Base-by-base conservation (phyloP, 1,284 basidiomycete species). In the Ceratobasidium sp. region DNA sequence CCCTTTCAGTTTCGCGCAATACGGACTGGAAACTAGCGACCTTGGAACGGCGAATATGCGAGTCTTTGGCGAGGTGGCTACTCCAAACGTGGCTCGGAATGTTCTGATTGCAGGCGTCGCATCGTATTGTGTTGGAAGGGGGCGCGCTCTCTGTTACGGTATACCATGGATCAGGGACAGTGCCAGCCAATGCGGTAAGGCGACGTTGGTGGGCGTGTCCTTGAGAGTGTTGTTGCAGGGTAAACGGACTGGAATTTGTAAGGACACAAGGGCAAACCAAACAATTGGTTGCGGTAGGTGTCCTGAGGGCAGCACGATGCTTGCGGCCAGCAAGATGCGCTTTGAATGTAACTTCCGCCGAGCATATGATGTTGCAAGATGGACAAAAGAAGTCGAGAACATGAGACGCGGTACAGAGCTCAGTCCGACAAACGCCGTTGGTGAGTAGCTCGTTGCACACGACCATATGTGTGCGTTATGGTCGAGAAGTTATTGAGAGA, bases 1-100 rank as follows among this genome's bases (percentile, higher is more conserved):
- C 82, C 64, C 79, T 79, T 68, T 82, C 80, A 0, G 82, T 80
- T 35, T 82, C 81, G 5, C 82, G 80, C 10, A 83, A 65, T 0
- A 77, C 80, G 15, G 76, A 74, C 47, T 77, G 77, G 69, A 80
- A 82, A 4, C 75, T 72, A 0, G 78, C 69, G 72, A 78, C 69
- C 71, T 80, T 79, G 27, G 77, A 78, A 5, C 75, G 75, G 31
- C 71, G 72, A 72, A 85, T 84, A 38, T 72, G 74, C 1, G 55
- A 17, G 3, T 71, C 71, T 0, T 57, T 68, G 3, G 76, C 40
- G 71, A 85, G 83, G 0, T 62, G 53, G 12, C 35, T 40, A 2
- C 69, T 43, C 82, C 80, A 83, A 34, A 70, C n/a, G 0, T 58
- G 31, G 38, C 75, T 72, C 0, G 70, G 64, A 13, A 82, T 75